Evolutionary conservation across 352 stramenopile genomes (phyloP).

Genomic region (Globisporangium perplexum): DNA sequence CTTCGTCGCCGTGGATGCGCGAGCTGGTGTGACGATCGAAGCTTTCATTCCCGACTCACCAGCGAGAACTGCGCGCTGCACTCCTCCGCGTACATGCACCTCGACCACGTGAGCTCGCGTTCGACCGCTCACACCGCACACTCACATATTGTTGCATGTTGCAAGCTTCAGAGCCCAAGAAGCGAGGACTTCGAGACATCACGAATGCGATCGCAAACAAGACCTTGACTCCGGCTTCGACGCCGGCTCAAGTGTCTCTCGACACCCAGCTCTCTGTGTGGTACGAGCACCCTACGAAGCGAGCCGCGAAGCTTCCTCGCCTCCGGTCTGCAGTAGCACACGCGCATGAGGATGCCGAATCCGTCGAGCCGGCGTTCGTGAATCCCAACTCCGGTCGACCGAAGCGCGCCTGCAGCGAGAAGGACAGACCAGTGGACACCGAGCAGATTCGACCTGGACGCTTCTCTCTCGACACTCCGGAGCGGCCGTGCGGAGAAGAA

Average conservation of each 20-base stretch:
- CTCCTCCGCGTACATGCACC: slow-evolving; percentile 1
- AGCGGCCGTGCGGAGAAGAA: background rate
- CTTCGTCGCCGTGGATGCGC: background rate
- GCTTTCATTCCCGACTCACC: slow-evolving; percentile 1
- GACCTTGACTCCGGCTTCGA: background rate
- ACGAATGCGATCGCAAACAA: background rate
- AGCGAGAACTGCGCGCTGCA: background rate
- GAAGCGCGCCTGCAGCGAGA: background rate
- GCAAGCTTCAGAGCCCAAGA: background rate
- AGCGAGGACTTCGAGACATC: slow-evolving; percentile 1
- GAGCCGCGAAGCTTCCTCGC: background rate
- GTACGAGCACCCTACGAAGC: background rate
- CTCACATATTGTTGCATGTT: background rate
- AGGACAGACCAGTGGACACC: background rate
- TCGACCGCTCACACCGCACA: no score
- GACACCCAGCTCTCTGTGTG: background rate
- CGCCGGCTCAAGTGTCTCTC: background rate
- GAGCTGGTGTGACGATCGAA: background rate
- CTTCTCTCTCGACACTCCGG: slow-evolving; percentile 29
- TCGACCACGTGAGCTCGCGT: no score
- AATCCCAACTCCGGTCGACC: background rate
- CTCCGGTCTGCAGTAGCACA: background rate
- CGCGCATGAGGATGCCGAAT: background rate
- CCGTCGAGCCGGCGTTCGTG: background rate
- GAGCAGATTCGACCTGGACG: slow-evolving; percentile 17